phyloP scores from a whole-genome alignment of 2,329 filamentous ascomycete genomes.

The Monilinia vaccinii-corymbosi region DNA sequence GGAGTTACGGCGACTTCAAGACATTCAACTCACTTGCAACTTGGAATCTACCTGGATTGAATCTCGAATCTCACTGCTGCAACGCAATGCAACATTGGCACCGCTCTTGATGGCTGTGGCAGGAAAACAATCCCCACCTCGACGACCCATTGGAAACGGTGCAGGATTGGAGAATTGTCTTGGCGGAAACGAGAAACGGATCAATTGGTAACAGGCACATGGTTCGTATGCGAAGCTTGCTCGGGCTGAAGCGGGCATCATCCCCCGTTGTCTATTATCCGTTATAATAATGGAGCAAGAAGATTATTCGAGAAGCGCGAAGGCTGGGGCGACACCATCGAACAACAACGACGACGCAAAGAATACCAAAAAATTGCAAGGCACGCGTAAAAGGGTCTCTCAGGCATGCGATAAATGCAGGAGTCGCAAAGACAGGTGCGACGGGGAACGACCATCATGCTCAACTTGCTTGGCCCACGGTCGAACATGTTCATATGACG shows the following conservation, averaged over 20 bases:
- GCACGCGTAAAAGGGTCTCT: slow-evolving; percentile 34
- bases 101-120: background rate
- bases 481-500: slow-evolving; percentile 54
- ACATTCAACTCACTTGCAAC: background rate
- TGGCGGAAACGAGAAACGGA: background rate
- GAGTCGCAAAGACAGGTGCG: slow-evolving; percentile 48
- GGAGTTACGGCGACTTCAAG: background rate
- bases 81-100: background rate
- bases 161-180: background rate
- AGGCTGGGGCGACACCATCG: background rate
- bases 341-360: slow-evolving; percentile 13
- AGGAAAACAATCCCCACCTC: background rate
- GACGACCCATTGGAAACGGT: background rate
- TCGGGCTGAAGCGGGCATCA: slow-evolving; percentile 3
- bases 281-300: slow-evolving; percentile 10
- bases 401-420: slow-evolving; percentile 47
- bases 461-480: slow-evolving; percentile 47
- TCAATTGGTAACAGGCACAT: background rate
- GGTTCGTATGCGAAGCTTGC: background rate
- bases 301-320: background rate
- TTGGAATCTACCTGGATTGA: background rate
- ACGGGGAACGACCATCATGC: slow-evolving; percentile 52
- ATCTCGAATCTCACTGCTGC: background rate
- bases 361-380: slow-evolving; percentile 20
- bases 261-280: background rate